These are phyloP conservation scores for Picochlorum sp. DNA, from an alignment of 139 green algal species.

Conservation along the genomic window DNA sequence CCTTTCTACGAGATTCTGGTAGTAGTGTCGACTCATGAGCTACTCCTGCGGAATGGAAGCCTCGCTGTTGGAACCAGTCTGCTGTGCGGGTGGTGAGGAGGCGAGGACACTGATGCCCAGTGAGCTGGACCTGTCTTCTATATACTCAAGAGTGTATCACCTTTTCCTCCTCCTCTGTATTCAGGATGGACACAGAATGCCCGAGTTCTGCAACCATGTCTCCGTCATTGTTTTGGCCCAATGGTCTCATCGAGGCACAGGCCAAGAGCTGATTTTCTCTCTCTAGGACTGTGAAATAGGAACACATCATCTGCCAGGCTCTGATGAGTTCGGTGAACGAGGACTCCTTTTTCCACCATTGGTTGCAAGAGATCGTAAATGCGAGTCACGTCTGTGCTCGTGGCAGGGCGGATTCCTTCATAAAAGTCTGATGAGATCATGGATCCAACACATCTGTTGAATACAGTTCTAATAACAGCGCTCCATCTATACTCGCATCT, in stretches of 20 bases:
- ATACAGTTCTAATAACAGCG: conserved; percentile 90
- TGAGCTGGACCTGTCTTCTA: conserved; percentile 30
- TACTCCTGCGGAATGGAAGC: conserved; percentile 36
- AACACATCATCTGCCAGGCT: conserved; percentile 35
- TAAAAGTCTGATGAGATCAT: conserved; percentile 94
- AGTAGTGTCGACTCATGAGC: conserved; percentile 22
- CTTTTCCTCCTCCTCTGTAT: conserved; percentile 70
- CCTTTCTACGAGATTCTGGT: conserved; percentile 26
- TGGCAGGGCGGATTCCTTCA: conserved; percentile 76
- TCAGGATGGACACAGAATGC: conserved; percentile 75
- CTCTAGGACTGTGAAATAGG: conserved; percentile 47
- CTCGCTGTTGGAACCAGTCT: conserved; percentile 80
- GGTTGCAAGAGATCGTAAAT: conserved; percentile 54
- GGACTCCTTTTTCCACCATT: conserved; percentile 44
- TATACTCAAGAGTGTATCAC: conserved; percentile 77
- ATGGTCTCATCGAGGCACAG: conserved; percentile 69
- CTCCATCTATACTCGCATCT: conserved; percentile 15
- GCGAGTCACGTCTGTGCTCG: conserved; percentile 42
- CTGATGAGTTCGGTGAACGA: conserved; percentile 24
- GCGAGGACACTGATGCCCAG: conserved; percentile 31
- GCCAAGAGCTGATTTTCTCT: conserved; percentile 59
- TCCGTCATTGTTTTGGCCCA: conserved; percentile 33
- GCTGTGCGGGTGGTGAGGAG: conserved; percentile 48
- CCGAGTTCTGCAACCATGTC: conserved; percentile 65
- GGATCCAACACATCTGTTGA: conserved; percentile 78